These are phyloP conservation scores for Mucor velutinosus DNA, from an alignment of 371 early-diverging fungal genomes.

Conservation along the genomic window DNA sequence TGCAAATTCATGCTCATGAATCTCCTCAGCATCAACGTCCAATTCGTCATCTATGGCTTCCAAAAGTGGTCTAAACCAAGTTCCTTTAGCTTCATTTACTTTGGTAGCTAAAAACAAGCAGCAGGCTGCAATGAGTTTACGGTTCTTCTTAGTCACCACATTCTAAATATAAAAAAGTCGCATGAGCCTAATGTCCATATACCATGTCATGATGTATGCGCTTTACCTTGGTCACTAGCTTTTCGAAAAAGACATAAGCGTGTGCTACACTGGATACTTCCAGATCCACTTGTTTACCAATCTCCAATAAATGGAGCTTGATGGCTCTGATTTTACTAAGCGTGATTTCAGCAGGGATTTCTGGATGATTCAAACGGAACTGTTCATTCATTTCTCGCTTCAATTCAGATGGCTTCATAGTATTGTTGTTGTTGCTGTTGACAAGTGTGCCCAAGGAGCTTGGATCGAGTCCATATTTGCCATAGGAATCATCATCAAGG, in stretches of 20 bases:
- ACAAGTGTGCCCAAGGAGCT: constrained; percentile 27
- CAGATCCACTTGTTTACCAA: constrained; percentile 57
- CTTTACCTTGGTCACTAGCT: constrained; percentile 73
- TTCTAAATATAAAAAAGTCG: constrained; percentile 33
- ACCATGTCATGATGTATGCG: no score
- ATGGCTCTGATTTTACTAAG: constrained; percentile 79
- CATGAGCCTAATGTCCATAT: background rate
- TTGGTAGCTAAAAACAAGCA: constrained; percentile 82
- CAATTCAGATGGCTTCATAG: constrained; percentile 53
- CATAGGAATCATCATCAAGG: constrained; percentile 62
- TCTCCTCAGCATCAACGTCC: constrained; percentile 75
- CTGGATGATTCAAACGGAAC: constrained; percentile 73
- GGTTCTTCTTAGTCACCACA: constrained; percentile 76
- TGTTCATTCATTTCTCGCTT: constrained; percentile 77
- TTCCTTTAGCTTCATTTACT: constrained; percentile 84
- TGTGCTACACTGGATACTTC: constrained; percentile 91
- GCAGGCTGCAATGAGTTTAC: constrained; percentile 80
- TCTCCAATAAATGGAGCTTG: constrained; percentile 66
- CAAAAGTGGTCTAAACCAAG: constrained; percentile 38
- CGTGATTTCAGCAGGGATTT: constrained; percentile 72
- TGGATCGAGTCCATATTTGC: constrained; percentile 28
- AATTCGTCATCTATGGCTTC: constrained; percentile 57
- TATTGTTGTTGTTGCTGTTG: background rate
- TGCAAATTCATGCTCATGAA: constrained; percentile 82
- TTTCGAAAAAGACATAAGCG: constrained; percentile 93